Evolutionary conservation across 768 basidiomycete species (phyloP), one percentile per base, ranked within the genome.

Genomic region (Auriscalpium vulgare): DNA sequence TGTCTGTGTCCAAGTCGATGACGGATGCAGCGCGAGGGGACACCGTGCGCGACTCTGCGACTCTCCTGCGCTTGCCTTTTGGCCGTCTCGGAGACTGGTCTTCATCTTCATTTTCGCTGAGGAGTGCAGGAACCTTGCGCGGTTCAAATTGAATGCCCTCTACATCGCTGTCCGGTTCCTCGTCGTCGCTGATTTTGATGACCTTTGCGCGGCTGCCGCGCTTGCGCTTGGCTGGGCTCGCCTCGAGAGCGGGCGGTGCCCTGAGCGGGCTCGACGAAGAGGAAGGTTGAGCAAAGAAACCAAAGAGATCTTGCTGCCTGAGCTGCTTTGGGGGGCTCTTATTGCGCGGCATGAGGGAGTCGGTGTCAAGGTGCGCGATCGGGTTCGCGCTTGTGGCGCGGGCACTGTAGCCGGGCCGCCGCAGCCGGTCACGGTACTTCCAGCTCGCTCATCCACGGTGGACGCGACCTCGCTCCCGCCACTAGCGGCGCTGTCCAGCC

Each of bases 81-180:
- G 63, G 62, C 9, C 52, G 57, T 0, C 65, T 65, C 21, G 68
- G 68, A 4, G 64, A 67, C 1, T 36, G 53, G n/a, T 62, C 58
- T 14, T 58, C 47, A 13, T 67, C 66, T 16, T 67, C 66, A 10
- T 64, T 64, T 21, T 60, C 61, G 47, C 59, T 56, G 1, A 55
- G 55, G 23, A 63, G 17, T 2, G 52, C 50, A 6, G 62, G 44
- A 11, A 56, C 56, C 44, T 70, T 58, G 16, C 29, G 57, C 13
- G 76, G 70, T 56, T 78, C 78, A 50, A 87, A 78, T 46, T 64
- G 76, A 50, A 85, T 82, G 29, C 71, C 75, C 14, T 72, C 75
- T 43, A 83, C 74, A 56, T 78, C 77, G 51, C 78, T 75, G 50
- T 75, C 75, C 36, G 68, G 61, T 34, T 64, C 59, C 11, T 37